These are phyloP conservation scores for Oldenlandia corymbosa DNA, from an alignment of 257 asterid species.

Conservation along the genomic window DNA sequence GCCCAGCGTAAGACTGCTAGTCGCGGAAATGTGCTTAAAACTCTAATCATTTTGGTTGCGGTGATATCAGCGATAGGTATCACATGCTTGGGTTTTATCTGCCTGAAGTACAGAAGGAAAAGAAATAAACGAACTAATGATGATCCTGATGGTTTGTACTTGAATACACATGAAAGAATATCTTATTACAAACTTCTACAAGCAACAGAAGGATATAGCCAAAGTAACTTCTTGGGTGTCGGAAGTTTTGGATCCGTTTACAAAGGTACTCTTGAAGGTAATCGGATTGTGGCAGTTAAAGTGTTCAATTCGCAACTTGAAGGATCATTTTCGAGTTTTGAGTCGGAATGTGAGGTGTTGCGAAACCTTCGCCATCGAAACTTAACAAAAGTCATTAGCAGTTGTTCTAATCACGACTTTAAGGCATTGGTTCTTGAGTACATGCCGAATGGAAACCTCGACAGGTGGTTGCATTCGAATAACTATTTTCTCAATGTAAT, in stretches of 20 bases:
- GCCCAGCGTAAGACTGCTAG: neutral
- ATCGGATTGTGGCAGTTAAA: neutral
- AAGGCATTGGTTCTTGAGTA: neutral
- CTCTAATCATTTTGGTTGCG: neutral
- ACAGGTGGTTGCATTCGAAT: constrained; percentile 1
- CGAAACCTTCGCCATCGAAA: neutral
- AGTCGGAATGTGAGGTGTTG: neutral
- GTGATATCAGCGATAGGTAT: neutral
- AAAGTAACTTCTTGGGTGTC: neutral
- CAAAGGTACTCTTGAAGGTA: neutral
- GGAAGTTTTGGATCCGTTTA: neutral
- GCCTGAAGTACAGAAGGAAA: too few species aligned
- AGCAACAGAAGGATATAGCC: neutral
- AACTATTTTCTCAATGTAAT: neutral
- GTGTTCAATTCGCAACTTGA: neutral
- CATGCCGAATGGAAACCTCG: neutral
- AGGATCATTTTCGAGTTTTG: neutral
- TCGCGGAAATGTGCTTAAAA: neutral
- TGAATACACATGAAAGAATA: neutral
- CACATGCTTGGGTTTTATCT: too few species aligned
- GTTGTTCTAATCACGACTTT: constrained; percentile 5
- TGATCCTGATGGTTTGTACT: too few species aligned
- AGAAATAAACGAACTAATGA: too few species aligned
- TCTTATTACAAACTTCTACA: neutral
- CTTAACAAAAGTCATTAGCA: neutral